Evolutionary conservation across 2,329 filamentous ascomycete species (phyloP).

Genomic region (Pseudopithomyces maydicus): DNA sequence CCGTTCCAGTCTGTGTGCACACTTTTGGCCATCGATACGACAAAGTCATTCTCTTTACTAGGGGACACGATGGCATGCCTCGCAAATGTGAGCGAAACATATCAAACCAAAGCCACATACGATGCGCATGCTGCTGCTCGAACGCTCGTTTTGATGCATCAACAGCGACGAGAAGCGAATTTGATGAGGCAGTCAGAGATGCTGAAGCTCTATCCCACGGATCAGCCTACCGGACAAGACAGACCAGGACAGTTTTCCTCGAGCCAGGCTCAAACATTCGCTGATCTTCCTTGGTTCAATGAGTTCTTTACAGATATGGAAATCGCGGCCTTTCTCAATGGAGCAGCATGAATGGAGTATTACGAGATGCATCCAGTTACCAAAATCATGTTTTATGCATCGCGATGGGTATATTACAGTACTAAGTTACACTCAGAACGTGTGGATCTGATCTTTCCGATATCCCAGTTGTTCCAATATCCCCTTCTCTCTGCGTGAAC

Average conservation of each 20-base stretch:
- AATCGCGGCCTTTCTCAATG: neutral
- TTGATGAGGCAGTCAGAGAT: conserved; percentile 2
- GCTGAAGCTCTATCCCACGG: conserved; percentile 1
- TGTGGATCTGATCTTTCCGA: conserved; percentile 61
- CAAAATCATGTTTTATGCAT: neutral
- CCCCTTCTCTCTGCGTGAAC: conserved; percentile 48
- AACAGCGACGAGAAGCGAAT: conserved; percentile 1
- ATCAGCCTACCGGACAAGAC: neutral
- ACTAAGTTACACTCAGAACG: conserved; percentile 51
- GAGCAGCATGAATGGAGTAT: neutral
- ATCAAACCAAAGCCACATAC: conserved; percentile 48
- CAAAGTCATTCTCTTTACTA: conserved; percentile 55
- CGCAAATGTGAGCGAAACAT: conserved; percentile 39
- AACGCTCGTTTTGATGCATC: conserved; percentile 3
- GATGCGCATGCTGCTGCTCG: conserved; percentile 11
- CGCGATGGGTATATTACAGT: neutral
- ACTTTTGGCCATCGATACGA: conserved; percentile 60
- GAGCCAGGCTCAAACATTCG: neutral
- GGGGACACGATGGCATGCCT: conserved; percentile 53
- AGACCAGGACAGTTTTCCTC: neutral
- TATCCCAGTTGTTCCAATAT: conserved; percentile 64
- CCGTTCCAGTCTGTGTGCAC: conserved; percentile 64
- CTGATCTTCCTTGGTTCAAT: conserved; percentile 3
- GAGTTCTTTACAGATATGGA: conserved; percentile 3
- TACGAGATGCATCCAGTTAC: neutral